Base-by-base conservation (phyloP, 805 yeast genomes). In the Sugiyamaella boreocaroliniensis region DNA sequence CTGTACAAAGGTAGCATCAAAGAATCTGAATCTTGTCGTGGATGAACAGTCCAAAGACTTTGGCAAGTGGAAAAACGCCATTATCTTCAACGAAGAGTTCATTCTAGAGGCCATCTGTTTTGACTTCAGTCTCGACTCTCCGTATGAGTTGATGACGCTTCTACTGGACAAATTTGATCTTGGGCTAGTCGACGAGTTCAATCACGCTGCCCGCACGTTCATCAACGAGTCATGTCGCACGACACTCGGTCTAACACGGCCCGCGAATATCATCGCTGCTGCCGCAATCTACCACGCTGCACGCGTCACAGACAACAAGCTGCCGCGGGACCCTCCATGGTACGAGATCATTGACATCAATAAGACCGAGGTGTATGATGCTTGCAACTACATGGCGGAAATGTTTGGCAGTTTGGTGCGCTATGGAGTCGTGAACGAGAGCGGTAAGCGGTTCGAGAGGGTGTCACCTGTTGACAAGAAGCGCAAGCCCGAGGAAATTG, bases 11-110 rank as follows among this genome's bases (percentile, higher is more conserved):
- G 70, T 73, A 4, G 81, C 82, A 0, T 71, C 71, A 18, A 75
- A 75, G 54, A 64, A 71, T 47, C 68, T 68, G 14, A 64, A 65
- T 45, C 68, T 69, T 46, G 64, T 61, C 45, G 73, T 70, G 26
- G 76, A 70, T 54, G 79, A 72, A 62, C 77, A 71, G 56, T 69
- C 71, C 20, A 74, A 70, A 63, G 80, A 72, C 45, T 79, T 70
- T 57, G 73, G 76, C 76, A 70, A 71, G 61, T 81, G 78, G 83
- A 68, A 71, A 55, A 83, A 74, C 55, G 66, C 67, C 14, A 70
- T 79, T 32, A 68, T 72, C 11, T 70, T 61, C 64, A 69, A 70
- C 44, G 85, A 74, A 52, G 80, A 70, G 62, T 64, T 70, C 59
- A 66, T 72, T 52, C 70, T 73, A 49, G 79, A 72, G 56, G 70